Evolutionary conservation across 73 alveolate genomes (phyloP).

Genomic region (Paramecium pentaurelia): DNA sequence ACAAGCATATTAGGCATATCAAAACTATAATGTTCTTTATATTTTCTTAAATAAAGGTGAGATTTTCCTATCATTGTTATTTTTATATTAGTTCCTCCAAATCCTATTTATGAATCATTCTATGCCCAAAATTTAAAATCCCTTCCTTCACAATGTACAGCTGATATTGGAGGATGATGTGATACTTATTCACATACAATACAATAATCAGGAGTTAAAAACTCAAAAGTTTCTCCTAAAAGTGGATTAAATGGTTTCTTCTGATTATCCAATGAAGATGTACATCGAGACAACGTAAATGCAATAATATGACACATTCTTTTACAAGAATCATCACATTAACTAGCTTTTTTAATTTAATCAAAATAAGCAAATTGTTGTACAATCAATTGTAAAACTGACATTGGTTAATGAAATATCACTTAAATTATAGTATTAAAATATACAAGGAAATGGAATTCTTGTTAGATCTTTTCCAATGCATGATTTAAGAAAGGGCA

Average conservation of each 20-base stretch:
- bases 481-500: neutral
- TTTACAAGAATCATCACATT: constrained; percentile 36
- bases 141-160: constrained; percentile 73
- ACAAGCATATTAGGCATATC: neutral
- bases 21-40: constrained; percentile 41
- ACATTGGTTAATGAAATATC: neutral
- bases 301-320: constrained; percentile 63
- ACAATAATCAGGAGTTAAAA: constrained; percentile 48
- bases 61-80: constrained; percentile 42
- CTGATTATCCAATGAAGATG: constrained; percentile 60
- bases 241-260: constrained; percentile 77
- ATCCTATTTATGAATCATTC: constrained; percentile 34
- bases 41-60: constrained; percentile 43
- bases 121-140: constrained; percentile 60
- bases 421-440: neutral
- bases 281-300: constrained; percentile 58
- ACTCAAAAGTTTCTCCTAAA: constrained; percentile 76
- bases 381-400: neutral
- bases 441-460: constrained; percentile 4
- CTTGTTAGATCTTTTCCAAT: constrained; percentile 6
- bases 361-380: neutral
- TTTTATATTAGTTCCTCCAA: constrained; percentile 59
- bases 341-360: neutral
- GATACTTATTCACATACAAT: constrained; percentile 69
- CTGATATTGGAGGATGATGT: constrained; percentile 86